Evolutionary conservation across 1,284 basidiomycete genomes (phyloP).

Genomic region (Cutaneotrichosporon curvatum): DNA sequence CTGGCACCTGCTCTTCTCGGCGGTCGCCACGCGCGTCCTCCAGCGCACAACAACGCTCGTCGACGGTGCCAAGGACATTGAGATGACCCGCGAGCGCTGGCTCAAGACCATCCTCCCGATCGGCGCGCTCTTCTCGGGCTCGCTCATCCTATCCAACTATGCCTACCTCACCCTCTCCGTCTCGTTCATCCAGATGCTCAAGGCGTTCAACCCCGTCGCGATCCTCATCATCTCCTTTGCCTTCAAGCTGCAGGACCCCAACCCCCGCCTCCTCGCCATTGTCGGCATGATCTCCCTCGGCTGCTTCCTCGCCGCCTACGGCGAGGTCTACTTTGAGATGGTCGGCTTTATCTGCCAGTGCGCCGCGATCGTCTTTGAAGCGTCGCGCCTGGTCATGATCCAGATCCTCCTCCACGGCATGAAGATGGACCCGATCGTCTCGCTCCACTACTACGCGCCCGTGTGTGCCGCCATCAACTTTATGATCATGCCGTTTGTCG

Average conservation of each 20-base stretch:
- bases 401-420: slow-evolving; percentile 89
- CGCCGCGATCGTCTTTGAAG: slow-evolving; percentile 59
- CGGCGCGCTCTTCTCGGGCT: slow-evolving; percentile 82
- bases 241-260: slow-evolving; percentile 83
- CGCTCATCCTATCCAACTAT: slow-evolving; percentile 86
- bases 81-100: slow-evolving; percentile 76
- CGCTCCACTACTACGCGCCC: slow-evolving; percentile 92
- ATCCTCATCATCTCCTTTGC: slow-evolving; percentile 91
- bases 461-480: slow-evolving; percentile 90
- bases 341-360: slow-evolving; percentile 80
- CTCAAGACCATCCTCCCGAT: slow-evolving; percentile 85
- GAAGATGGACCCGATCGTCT: slow-evolving; percentile 96
- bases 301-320: slow-evolving; percentile 38
- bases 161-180: slow-evolving; percentile 88
- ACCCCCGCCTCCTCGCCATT: slow-evolving; percentile 68
- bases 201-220: slow-evolving; percentile 95
- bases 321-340: slow-evolving; percentile 38
- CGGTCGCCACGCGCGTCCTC: slow-evolving; percentile 79
- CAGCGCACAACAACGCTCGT: slow-evolving; percentile 80
- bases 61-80: slow-evolving; percentile 81
- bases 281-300: slow-evolving; percentile 73
- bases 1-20: slow-evolving; percentile 76
- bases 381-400: slow-evolving; percentile 81
- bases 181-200: slow-evolving; percentile 96
- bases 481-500: slow-evolving; percentile 73